phyloP scores from a whole-genome alignment of 495 filamentous ascomycete genomes.

The Talaromyces thailandensis region DNA sequence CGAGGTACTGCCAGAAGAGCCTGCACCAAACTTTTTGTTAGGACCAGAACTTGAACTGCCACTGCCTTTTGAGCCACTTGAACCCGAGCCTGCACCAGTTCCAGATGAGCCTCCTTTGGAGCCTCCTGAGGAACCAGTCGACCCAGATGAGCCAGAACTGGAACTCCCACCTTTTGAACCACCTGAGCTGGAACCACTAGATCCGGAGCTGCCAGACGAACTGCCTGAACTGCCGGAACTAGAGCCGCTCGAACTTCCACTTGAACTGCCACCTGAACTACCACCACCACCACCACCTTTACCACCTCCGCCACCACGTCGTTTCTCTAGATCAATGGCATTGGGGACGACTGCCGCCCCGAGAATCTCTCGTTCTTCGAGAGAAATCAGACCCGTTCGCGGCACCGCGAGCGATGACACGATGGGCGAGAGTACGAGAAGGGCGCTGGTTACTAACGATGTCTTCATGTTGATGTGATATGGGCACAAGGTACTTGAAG shows the following conservation, averaged over 20 bases:
- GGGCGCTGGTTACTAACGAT: conserved; percentile 13
- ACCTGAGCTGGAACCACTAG: conserved; percentile 14
- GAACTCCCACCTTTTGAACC: conserved; percentile 16
- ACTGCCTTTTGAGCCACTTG: conserved; percentile 11
- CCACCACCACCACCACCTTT: conserved; percentile 20
- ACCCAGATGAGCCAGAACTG: conserved; percentile 12
- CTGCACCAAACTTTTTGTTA: conserved; percentile 12
- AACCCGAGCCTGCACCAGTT: conserved; percentile 1
- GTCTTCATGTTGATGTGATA: conserved; percentile 20
- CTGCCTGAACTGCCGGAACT: conserved; percentile 13
- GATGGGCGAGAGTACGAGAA: conserved; percentile 22
- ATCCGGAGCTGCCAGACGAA: not conserved
- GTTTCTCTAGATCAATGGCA: conserved; percentile 31
- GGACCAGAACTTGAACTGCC: conserved; percentile 15
- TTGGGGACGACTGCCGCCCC: conserved; percentile 9
- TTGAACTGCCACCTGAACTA: conserved; percentile 15
- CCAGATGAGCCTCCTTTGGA: not conserved
- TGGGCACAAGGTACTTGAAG: not conserved
- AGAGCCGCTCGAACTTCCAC: conserved; percentile 8
- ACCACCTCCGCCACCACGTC: conserved; percentile 33
- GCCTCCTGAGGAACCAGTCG: conserved; percentile 14
- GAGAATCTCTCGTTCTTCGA: conserved; percentile 13
- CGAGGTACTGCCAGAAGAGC: conserved; percentile 8
- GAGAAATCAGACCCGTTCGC: conserved; percentile 12
- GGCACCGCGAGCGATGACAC: conserved; percentile 22